Base-by-base conservation (phyloP, 192 early-diverging fungal genomes). In the Gaertneriomyces semiglobifer region DNA sequence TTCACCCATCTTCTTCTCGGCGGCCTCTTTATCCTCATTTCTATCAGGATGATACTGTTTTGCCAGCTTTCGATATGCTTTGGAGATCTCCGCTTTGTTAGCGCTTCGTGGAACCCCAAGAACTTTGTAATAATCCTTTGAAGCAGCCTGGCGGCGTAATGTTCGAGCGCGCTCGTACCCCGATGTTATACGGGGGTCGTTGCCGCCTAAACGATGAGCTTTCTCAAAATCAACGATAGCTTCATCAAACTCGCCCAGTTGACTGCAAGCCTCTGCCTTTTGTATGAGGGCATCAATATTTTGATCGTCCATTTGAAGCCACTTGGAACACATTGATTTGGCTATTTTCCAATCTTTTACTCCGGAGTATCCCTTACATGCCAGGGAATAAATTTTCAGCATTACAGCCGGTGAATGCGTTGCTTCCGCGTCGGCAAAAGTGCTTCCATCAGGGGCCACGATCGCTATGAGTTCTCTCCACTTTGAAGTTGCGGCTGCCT, bases 111-210 rank as follows among this genome's bases (percentile, higher is more conserved):
- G 57, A 0, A 98, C 88, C 9, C 82, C 94, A 41, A 98, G 75
- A 12, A 97, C 86, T 79, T 98, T 98, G 83, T 98, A 98, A 70
- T 98, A 98, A 65, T 98, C 94, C 60, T 86, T 89, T 63, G 78
- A 80, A 38, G 76, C 61, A 52, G 77, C 79, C 69, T 79, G 76
- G 53, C 77, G 73, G 65, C 82, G 79, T 52, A 90, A 64, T 65
- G 78, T 63, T 65, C 90, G 81, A 1, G 90, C 89, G 47, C 83
- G 79, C 20, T 72, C 74, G 61, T 87, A 79, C 39, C 82, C 75
- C 45, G 33, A 41, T 43, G 52, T 51, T 39, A 62, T 63, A n/a
- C 59, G 59, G 4, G 16, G 62, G 50, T 93, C 77, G 44, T 85
- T 80, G 43, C 79, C 76, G 50, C 79, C 70, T 7, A 77, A 68